Evolutionary conservation across 352 stramenopile genomes (phyloP), one percentile per base, ranked within the genome.

Genomic region (Globisporangium apiculatum): DNA sequence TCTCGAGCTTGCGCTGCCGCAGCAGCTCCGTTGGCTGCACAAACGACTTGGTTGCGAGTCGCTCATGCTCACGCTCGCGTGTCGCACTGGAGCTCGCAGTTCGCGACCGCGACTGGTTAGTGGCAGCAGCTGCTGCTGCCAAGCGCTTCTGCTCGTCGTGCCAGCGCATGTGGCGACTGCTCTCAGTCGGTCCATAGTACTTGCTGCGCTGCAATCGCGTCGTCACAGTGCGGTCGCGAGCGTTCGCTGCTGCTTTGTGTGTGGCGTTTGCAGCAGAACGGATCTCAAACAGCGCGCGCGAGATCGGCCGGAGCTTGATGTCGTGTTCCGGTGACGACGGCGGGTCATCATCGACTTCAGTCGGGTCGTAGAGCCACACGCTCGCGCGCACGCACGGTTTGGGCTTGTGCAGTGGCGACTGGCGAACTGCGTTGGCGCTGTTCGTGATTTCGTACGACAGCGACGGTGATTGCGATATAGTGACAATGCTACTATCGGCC

Each of bases 161-260:
- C 82, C 82, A 91, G 8, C 79, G 75, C 67, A 86, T 89, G 61
- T 85, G 78, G 0, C 79, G 76, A 66, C 75, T 86, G 68, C 82
- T 90, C 65, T 89, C 77, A 0, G 82, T 91, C 5, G 82, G 82
- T 0, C 82, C 82, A 60, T 89, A 85, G 66, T 91, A 91, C 38
- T 78, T 76, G 72, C 81, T 89, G 9, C 79, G 78, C n/a, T 64
- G 72, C 3, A 88, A 63, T 48, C 76, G 72, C 60, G 86, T 77
- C 51, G 57, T 68, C 54, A 79, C 66, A 52, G 73, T 58, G 15
- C 76, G 71, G 38, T 88, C 79, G 14, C 76, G 71, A 35, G 87
- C 75, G 9, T 79, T 84, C 12, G 78, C 72, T 42, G 80, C 51
- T 0, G 61, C 62, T 60, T 84, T 87, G 56, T 65, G 72, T 53